A percentile compares a stretch with the other conserved stretches of the same genome.
These are phyloP conservation scores for Irpex sp. DNA, from an alignment of 1,284 basidiomycete genomes.

Conservation along the genomic window DNA sequence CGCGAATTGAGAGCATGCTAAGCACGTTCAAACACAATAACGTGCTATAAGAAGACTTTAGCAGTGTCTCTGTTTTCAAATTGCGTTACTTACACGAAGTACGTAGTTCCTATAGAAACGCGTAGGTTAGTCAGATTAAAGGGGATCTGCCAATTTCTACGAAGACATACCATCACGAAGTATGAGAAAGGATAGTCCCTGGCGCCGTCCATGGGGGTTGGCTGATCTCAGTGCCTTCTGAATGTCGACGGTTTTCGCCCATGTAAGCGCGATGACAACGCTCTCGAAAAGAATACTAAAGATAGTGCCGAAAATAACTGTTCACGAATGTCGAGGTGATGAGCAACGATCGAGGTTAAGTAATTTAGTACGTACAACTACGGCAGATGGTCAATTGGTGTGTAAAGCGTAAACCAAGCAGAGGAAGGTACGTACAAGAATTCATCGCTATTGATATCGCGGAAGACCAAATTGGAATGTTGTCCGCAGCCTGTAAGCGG, in stretches of 20 bases:
- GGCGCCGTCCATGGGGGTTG: background rate
- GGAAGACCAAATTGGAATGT: constrained; percentile 1
- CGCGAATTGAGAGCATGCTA: background rate
- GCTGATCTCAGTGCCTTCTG: background rate
- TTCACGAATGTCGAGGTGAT: background rate
- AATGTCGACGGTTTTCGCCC: constrained; percentile 6
- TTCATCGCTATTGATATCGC: background rate
- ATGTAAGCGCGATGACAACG: constrained; percentile 7
- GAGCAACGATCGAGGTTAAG: background rate
- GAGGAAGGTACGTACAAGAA: constrained; percentile 9
- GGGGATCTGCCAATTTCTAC: background rate
- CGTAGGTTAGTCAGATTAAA: background rate
- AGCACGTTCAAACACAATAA: background rate
- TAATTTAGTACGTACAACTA: background rate
- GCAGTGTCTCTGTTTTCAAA: background rate
- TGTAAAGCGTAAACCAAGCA: background rate
- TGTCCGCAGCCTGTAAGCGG: constrained; percentile 10
- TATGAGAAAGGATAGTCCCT: background rate
- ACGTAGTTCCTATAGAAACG: background rate
- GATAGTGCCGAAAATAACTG: constrained; percentile 7
- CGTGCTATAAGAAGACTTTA: background rate
- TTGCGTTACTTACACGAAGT: background rate
- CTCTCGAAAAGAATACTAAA: constrained; percentile 8
- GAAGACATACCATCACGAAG: background rate
- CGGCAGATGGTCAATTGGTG: background rate